phyloP scores from a whole-genome alignment of 176 grass and related monocot species.

The Carex littledalei region DNA sequence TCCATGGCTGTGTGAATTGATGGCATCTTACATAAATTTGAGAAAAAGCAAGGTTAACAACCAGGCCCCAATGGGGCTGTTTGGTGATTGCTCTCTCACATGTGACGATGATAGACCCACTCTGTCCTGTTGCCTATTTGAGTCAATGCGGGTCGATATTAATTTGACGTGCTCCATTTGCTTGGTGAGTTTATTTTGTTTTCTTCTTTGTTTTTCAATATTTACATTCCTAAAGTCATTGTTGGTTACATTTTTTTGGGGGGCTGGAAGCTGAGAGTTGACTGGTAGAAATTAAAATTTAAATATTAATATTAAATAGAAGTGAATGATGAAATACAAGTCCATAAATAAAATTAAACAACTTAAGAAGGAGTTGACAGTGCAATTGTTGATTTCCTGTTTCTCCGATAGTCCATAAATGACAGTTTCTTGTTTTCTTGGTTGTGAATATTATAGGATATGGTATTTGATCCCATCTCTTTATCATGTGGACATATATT shows the following conservation, averaged over 20 bases:
- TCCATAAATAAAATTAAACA: background rate
- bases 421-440: background rate
- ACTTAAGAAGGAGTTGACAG: background rate
- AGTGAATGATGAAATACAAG: background rate
- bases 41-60: slow-evolving; percentile 39
- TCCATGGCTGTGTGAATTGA: slow-evolving; percentile 74
- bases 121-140: slow-evolving; percentile 61
- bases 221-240: background rate
- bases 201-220: background rate
- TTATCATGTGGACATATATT: slow-evolving; percentile 86
- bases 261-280: background rate
- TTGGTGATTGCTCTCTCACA: slow-evolving; percentile 56
- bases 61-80: slow-evolving; percentile 44
- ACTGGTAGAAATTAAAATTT: background rate
- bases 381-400: background rate
- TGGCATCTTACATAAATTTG: slow-evolving; percentile 92
- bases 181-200: slow-evolving; percentile 45
- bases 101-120: slow-evolving; percentile 66
- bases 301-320: background rate
- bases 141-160: slow-evolving; percentile 66
- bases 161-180: slow-evolving; percentile 87
- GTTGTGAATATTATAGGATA: slow-evolving; percentile 40
- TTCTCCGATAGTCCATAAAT: background rate
- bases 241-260: background rate
- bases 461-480: slow-evolving; percentile 61